Conservation (phyloP, 2,329 filamentous ascomycete species). For the Leptographium procerum region DNA sequence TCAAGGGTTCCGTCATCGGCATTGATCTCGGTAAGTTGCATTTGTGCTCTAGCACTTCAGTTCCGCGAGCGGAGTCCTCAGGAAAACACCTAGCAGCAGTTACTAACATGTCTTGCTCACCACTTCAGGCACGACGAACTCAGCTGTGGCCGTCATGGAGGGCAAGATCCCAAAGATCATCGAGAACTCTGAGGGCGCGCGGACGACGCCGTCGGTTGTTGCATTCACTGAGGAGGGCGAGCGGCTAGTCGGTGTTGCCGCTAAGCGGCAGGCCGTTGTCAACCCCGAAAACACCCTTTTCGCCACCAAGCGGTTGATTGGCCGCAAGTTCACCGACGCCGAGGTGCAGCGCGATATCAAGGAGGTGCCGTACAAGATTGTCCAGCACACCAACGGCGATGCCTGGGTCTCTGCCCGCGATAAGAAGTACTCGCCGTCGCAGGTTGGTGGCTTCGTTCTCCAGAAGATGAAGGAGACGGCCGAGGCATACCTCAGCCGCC, state of each 20-base stretch:
- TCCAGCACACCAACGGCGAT: constrained; percentile 92
- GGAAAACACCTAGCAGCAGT: neutral
- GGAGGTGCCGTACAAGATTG: constrained; percentile 97
- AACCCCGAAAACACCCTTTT: constrained; percentile 98
- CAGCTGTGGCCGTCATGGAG: constrained; percentile 94
- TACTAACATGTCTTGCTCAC: neutral
- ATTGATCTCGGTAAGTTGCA: constrained; percentile 70
- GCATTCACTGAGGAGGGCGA: constrained; percentile 93
- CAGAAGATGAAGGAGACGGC: constrained; percentile 54
- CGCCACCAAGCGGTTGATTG: constrained; percentile 97
- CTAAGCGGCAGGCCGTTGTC: constrained; percentile 95
- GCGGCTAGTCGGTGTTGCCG: constrained; percentile 90
- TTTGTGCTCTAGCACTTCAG: too few relatives aligned
- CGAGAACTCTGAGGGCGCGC: constrained; percentile 89
- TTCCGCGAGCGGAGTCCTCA: neutral
- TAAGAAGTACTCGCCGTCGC: constrained; percentile 95
- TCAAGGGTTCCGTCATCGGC: constrained; percentile 92
- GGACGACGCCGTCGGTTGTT: constrained; percentile 88
- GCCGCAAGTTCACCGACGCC: constrained; percentile 85
- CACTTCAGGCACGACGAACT: constrained; percentile 80
- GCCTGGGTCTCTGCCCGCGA: constrained; percentile 90
- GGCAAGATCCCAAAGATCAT: constrained; percentile 93
- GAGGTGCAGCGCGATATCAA: constrained; percentile 96
- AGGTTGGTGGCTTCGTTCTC: constrained; percentile 81
- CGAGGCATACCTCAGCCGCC: constrained; percentile 68